These are phyloP conservation scores for Camellia granthamiana DNA, from an alignment of 148 eudicot genomes.

Conservation along the genomic window DNA sequence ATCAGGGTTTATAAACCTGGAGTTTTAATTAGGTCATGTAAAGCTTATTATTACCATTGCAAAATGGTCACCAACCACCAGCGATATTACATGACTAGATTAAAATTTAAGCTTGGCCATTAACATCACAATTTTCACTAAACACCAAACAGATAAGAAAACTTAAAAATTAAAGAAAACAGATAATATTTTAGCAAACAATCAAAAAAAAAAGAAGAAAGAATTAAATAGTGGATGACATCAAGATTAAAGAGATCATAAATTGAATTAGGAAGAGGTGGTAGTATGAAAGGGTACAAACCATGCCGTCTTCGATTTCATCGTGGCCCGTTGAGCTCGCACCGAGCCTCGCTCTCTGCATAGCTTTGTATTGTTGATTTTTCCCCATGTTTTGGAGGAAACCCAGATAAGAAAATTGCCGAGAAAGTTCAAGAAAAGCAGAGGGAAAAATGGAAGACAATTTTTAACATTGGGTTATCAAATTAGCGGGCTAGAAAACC, in stretches of 20 bases:
- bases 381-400: conserved; percentile 15
- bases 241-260: background rate
- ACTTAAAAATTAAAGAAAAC: background rate
- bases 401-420: background rate
- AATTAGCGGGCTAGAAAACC: too few species aligned
- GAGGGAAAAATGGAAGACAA: too few species aligned
- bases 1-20: background rate
- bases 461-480: too few species aligned
- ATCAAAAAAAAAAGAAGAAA: background rate
- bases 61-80: background rate
- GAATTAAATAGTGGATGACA: background rate
- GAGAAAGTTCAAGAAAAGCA: background rate
- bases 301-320: conserved; percentile 23
- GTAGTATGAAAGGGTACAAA: conserved; percentile 24
- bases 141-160: background rate
- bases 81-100: background rate
- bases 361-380: conserved; percentile 25
- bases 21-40: background rate
- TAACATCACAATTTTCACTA: background rate
- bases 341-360: conserved; percentile 24
- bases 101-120: background rate
- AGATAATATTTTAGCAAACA: background rate
- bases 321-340: background rate
- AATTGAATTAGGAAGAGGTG: background rate
- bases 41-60: background rate